These are phyloP conservation scores for Hygrophila difformis DNA, from an alignment of 257 asterid species.

Conservation along the genomic window DNA sequence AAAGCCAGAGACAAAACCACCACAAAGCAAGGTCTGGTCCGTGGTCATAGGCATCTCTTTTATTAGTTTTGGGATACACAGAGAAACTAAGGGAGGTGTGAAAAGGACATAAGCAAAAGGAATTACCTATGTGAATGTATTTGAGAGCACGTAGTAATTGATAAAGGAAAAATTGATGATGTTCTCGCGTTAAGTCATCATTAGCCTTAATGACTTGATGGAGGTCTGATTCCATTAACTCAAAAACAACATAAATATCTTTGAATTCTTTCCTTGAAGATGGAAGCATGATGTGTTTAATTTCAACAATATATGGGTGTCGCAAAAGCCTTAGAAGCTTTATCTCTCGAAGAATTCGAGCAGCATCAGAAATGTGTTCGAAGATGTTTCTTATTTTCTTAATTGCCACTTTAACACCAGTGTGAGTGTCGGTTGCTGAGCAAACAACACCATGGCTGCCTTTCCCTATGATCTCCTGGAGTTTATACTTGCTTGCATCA, in stretches of 20 bases:
- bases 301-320: slow-evolving; percentile 82
- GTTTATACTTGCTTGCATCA: slow-evolving; percentile 78
- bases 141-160: slow-evolving; percentile 83
- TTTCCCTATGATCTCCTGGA: slow-evolving; percentile 76
- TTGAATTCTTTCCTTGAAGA: no score
- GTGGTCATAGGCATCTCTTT: no score
- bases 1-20: no score
- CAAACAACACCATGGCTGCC: slow-evolving; percentile 88
- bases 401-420: slow-evolving; percentile 75
- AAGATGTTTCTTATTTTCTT: slow-evolving; percentile 73
- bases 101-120: neutral
- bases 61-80: no score
- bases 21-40: no score
- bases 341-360: no score
- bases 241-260: no score
- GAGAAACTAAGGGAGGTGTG: slow-evolving; percentile 1
- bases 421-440: slow-evolving; percentile 65
- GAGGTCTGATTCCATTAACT: no score
- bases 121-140: no score
- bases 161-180: slow-evolving; percentile 71
- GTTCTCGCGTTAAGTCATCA: slow-evolving; percentile 76
- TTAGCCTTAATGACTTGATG: no score
- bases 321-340: slow-evolving; percentile 70
- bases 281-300: slow-evolving; percentile 75
- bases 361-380: slow-evolving; percentile 69